These are phyloP conservation scores for Solanum dulcamara DNA, from an alignment of 257 asterid genomes.

Conservation along the genomic window DNA sequence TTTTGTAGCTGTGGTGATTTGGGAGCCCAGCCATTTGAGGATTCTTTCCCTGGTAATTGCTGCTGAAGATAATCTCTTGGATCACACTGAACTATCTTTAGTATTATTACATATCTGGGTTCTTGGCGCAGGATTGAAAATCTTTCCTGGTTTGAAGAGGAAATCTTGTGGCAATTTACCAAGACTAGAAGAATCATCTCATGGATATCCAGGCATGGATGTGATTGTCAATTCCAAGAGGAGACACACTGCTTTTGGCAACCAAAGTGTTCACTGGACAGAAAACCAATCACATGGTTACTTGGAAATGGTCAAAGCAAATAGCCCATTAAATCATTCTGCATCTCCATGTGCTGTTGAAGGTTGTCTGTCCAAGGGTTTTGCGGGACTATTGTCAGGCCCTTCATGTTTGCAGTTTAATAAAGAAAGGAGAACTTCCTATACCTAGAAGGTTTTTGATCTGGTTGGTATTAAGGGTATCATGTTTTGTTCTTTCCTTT, in stretches of 20 bases:
- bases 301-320: constrained; percentile 21
- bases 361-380: constrained; percentile 76
- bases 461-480: neutral
- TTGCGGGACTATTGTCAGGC: constrained; percentile 56
- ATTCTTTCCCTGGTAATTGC: constrained; percentile 20
- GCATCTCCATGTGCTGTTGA: constrained; percentile 54
- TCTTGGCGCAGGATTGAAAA: constrained; percentile 41
- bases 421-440: constrained; percentile 34
- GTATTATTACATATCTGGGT: neutral
- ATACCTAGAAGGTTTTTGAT: constrained; percentile 3
- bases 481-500: neutral
- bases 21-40: constrained; percentile 39
- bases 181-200: constrained; percentile 13
- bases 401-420: constrained; percentile 45
- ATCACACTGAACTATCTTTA: neutral
- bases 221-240: constrained; percentile 23
- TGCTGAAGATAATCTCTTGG: neutral
- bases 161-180: constrained; percentile 26
- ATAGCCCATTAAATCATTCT: constrained; percentile 20
- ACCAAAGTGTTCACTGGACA: constrained; percentile 10
- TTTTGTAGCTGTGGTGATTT: constrained; percentile 45
- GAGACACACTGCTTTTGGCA: constrained; percentile 13
- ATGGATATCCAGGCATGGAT: constrained; percentile 10
- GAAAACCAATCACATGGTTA: constrained; percentile 19
- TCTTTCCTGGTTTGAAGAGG: constrained; percentile 68